Evolutionary conservation across 306 rosid genomes (phyloP).

Genomic region (Malus fusca): DNA sequence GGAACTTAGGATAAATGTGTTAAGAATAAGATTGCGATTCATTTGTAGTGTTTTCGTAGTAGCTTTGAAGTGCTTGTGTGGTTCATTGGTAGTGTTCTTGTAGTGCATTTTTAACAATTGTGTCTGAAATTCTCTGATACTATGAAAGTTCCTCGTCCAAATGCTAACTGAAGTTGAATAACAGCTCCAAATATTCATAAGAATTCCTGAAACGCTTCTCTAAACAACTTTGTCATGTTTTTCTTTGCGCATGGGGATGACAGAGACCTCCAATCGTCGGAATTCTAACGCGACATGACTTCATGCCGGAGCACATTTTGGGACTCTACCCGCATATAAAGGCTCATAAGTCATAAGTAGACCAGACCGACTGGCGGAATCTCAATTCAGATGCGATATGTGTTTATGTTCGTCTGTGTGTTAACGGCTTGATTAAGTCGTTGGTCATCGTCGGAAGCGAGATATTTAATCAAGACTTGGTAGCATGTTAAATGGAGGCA

Average conservation of each 20-base stretch:
- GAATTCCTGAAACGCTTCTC: background rate
- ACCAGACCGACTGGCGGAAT: no score
- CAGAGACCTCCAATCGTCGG: slow-evolving; percentile 93
- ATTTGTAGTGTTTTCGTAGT: no score
- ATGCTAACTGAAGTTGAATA: background rate
- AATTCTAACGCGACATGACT: slow-evolving; percentile 89
- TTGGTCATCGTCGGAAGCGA: background rate
- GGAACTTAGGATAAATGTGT: no score
- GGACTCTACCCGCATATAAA: slow-evolving; percentile 70
- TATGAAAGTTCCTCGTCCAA: background rate
- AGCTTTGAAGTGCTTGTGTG: no score
- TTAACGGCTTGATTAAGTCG: no score
- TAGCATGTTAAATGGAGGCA: background rate
- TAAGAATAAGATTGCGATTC: no score
- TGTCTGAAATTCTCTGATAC: background rate
- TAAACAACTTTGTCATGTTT: background rate
- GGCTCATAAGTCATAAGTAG: slow-evolving; percentile 22
- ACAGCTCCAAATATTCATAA: background rate
- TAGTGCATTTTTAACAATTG: no score
- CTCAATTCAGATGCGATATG: no score
- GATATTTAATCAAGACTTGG: background rate
- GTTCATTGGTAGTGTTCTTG: no score
- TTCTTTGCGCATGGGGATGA: slow-evolving; percentile 9
- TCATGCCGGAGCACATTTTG: slow-evolving; percentile 86
- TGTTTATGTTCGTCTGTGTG: background rate